These are phyloP conservation scores for Luvunga scandens DNA, from an alignment of 345 rosid genomes.

Conservation along the genomic window DNA sequence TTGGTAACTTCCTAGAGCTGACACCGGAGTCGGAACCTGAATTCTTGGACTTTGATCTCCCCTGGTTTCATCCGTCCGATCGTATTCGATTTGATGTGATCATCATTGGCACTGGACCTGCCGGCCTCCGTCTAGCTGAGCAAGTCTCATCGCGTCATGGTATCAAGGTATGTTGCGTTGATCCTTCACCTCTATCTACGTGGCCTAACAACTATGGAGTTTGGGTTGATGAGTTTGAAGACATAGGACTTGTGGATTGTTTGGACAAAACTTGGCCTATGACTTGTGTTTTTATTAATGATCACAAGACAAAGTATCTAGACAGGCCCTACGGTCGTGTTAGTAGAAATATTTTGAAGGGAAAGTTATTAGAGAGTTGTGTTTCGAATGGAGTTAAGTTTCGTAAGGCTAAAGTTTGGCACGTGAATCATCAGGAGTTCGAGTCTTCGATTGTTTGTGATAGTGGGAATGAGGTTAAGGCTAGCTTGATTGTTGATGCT, in stretches of 20 bases:
- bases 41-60: constrained; percentile 38
- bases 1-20: constrained; percentile 48
- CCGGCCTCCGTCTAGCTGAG: constrained; percentile 66
- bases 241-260: constrained; percentile 49
- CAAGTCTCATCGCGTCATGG: constrained; percentile 50
- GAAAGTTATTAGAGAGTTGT: constrained; percentile 44
- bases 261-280: constrained; percentile 60
- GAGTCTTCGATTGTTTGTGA: constrained; percentile 44
- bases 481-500: constrained; percentile 57
- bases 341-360: constrained; percentile 43
- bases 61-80: constrained; percentile 34
- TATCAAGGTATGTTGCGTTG: constrained; percentile 62
- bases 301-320: constrained; percentile 44
- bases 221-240: constrained; percentile 76
- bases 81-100: constrained; percentile 46
- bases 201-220: constrained; percentile 71
- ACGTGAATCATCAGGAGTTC: constrained; percentile 54
- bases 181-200: constrained; percentile 60
- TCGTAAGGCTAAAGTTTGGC: constrained; percentile 59
- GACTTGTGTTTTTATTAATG: constrained; percentile 44
- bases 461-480: constrained; percentile 52
- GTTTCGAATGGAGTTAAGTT: constrained; percentile 46
- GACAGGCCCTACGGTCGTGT: constrained; percentile 65
- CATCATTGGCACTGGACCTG: constrained; percentile 66
- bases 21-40: constrained; percentile 36